These are phyloP conservation scores for Testicularia cyperi DNA, from an alignment of 1,284 basidiomycete genomes.

Conservation along the genomic window DNA sequence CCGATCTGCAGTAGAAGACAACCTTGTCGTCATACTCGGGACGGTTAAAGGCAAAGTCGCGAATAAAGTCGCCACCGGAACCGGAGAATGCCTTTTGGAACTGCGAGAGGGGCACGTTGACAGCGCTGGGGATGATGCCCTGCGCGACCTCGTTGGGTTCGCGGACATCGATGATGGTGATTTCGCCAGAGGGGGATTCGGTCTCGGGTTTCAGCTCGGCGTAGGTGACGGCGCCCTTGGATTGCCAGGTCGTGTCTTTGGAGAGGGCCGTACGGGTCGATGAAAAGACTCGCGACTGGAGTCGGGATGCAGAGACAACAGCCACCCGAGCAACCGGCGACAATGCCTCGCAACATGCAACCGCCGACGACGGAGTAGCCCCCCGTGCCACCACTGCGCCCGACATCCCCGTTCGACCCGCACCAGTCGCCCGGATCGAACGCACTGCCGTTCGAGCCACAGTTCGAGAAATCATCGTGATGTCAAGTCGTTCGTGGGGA, in stretches of 20 bases:
- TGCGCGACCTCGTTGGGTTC: slow-evolving; percentile 90
- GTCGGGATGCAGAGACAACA: no score
- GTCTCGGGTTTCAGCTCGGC: slow-evolving; percentile 82
- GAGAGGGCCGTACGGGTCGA: not conserved
- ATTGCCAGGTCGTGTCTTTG: slow-evolving; percentile 44
- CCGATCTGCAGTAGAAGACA: slow-evolving; percentile 91
- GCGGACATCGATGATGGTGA: slow-evolving; percentile 70
- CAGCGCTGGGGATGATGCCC: slow-evolving; percentile 91
- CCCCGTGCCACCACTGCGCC: no score
- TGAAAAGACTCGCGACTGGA: not conserved
- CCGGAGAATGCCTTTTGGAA: slow-evolving; percentile 72
- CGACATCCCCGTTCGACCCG: no score
- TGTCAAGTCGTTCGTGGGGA: no score
- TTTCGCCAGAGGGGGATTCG: slow-evolving; percentile 71
- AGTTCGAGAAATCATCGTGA: no score
- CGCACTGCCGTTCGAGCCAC: no score
- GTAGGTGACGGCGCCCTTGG: slow-evolving; percentile 67
- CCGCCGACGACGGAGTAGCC: no score
- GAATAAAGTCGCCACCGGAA: slow-evolving; percentile 53
- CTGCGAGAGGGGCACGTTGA: slow-evolving; percentile 84
- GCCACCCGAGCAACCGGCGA: no score
- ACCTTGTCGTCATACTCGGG: slow-evolving; percentile 75
- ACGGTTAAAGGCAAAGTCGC: slow-evolving; percentile 78
- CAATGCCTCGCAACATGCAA: no score
- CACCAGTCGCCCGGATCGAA: no score